A percentile compares a stretch with the other conserved stretches of the same genome.
These are phyloP conservation scores for Tolypocladium cylindrosporum DNA, from an alignment of 2,329 filamentous ascomycete genomes.

Conservation along the genomic window DNA sequence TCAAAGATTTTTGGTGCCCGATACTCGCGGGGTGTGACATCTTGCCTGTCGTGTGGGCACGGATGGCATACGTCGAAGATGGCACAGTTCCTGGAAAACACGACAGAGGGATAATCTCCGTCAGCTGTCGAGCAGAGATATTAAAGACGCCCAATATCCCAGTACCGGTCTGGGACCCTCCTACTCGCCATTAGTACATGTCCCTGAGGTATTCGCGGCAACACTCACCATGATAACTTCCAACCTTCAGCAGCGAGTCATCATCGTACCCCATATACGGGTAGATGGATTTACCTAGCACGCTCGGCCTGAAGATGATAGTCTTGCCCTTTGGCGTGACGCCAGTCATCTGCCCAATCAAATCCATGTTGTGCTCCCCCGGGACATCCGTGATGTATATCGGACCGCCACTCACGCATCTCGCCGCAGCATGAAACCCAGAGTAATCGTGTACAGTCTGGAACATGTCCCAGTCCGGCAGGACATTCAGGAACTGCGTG, in stretches of 20 bases:
- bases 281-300: conserved; percentile 60
- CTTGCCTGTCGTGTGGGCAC: conserved; percentile 58
- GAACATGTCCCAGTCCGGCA: conserved; percentile 77
- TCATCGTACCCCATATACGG: conserved; percentile 71
- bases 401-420: conserved; percentile 82
- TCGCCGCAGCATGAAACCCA: conserved; percentile 78
- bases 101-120: conserved; percentile 59
- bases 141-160: conserved; percentile 83
- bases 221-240: conserved; percentile 61
- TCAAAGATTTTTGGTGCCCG: conserved; percentile 35
- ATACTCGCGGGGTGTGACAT: conserved; percentile 43
- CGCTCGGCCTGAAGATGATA: conserved; percentile 70
- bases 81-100: conserved; percentile 61
- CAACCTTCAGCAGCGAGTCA: conserved; percentile 62
- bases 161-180: conserved; percentile 53
- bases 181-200: conserved; percentile 13
- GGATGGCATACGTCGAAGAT: conserved; percentile 56
- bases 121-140: conserved; percentile 49
- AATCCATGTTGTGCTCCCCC: conserved; percentile 62
- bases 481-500: conserved; percentile 71
- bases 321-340: conserved; percentile 61
- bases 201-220: too few species aligned
- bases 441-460: conserved; percentile 59
- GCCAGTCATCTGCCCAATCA: conserved; percentile 77
- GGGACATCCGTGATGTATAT: conserved; percentile 92